Evolutionary conservation across 2,329 filamentous ascomycete species (phyloP).

Genomic region (Colletotrichum tamarilloi): DNA sequence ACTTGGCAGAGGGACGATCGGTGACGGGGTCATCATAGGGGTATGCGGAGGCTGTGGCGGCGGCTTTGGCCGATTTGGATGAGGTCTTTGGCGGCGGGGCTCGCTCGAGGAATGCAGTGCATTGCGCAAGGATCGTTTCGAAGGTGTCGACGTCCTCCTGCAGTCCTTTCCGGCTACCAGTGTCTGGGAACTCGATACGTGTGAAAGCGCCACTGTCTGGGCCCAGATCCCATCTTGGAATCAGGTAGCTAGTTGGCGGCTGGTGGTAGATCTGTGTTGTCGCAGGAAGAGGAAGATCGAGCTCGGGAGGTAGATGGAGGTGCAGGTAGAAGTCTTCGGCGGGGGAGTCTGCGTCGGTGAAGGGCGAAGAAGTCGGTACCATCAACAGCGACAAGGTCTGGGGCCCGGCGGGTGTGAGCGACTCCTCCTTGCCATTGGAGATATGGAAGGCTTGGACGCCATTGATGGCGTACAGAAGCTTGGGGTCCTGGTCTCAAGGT

Average conservation of each 20-base stretch:
- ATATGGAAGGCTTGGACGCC: slow-evolving; percentile 94
- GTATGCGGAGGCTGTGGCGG: slow-evolving; percentile 9
- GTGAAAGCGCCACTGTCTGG: slow-evolving; percentile 92
- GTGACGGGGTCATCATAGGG: slow-evolving; percentile 35
- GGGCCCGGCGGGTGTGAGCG: slow-evolving; percentile 84
- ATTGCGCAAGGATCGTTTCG: slow-evolving; percentile 97
- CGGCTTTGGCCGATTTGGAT: slow-evolving; percentile 13
- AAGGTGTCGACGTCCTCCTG: slow-evolving; percentile 97
- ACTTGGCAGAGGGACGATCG: slow-evolving; percentile 39
- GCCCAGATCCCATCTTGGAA: slow-evolving; percentile 94
- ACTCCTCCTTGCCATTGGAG: slow-evolving; percentile 84
- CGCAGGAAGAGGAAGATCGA: slow-evolving; percentile 91
- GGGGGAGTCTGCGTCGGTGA: slow-evolving; percentile 74
- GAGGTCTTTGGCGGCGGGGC: slow-evolving; percentile 69
- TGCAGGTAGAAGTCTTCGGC: slow-evolving; percentile 98
- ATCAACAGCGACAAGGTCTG: slow-evolving; percentile 94
- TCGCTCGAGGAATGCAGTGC: slow-evolving; percentile 92
- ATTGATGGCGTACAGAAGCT: slow-evolving; percentile 77
- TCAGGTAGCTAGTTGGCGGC: slow-evolving; percentile 90
- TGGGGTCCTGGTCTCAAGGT: slow-evolving; percentile 62
- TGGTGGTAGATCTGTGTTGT: slow-evolving; percentile 98
- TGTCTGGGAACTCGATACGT: slow-evolving; percentile 85
- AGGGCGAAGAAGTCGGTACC: slow-evolving; percentile 89
- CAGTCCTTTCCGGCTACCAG: slow-evolving; percentile 77
- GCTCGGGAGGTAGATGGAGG: slow-evolving; percentile 91